A percentile compares a stretch with the other conserved stretches of the same genome.
Conservation (phyloP, 202 grass and related monocot species). For the Schoenoplectus tabernaemontani region DNA sequence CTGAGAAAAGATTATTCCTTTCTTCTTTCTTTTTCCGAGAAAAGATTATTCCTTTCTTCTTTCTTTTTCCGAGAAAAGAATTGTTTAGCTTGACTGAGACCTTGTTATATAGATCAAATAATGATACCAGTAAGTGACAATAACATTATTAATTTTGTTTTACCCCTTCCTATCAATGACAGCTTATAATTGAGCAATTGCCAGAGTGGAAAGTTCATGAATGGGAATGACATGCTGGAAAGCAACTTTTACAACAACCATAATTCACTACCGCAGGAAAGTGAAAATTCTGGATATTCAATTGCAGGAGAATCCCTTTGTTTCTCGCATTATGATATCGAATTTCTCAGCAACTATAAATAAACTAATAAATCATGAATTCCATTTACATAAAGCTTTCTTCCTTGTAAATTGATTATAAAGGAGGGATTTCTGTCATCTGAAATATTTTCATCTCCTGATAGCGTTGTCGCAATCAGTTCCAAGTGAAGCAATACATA, state of each 20-base stretch:
- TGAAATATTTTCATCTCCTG: background rate
- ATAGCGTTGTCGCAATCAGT: too few relatives aligned
- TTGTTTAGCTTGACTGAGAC: background rate
- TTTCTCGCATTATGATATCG: slow-evolving; percentile 1
- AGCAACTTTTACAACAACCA: background rate
- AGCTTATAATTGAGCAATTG: slow-evolving; percentile 90
- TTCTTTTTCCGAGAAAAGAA: background rate
- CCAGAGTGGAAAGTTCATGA: slow-evolving; percentile 82
- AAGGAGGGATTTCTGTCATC: background rate
- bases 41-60: background rate
- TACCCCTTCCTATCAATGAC: background rate
- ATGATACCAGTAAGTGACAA: background rate
- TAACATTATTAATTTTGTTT: background rate
- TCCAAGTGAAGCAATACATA: too few relatives aligned
- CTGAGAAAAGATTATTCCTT: background rate
- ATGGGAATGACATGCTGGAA: slow-evolving; percentile 40
- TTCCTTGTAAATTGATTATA: background rate
- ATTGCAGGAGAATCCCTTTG: background rate
- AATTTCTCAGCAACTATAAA: background rate
- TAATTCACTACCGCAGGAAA: background rate
- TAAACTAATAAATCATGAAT: background rate
- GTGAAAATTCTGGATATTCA: slow-evolving; percentile 7
- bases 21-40: background rate
- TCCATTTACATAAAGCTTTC: background rate
- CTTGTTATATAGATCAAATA: slow-evolving; percentile 1